These are phyloP conservation scores for Picea mariana DNA, from an alignment of 83 land plant genomes.

Conservation along the genomic window DNA sequence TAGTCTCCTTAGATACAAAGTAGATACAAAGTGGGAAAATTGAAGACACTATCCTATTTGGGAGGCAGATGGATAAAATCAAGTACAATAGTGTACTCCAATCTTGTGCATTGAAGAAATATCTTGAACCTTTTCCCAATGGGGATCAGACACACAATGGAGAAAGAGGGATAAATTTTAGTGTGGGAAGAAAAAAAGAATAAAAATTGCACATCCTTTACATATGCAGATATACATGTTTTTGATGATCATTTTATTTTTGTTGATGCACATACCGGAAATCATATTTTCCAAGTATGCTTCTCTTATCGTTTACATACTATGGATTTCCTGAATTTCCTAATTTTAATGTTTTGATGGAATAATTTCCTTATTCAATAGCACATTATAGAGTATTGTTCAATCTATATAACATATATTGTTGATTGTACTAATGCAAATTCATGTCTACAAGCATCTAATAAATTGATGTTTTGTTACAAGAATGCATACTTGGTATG, in stretches of 20 bases:
- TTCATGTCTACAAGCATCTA: background rate
- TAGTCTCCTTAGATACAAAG: conserved; percentile 83
- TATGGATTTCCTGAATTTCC: no score
- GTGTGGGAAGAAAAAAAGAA: conserved; percentile 55
- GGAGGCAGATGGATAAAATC: conserved; percentile 47
- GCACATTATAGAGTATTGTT: no score
- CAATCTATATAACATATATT: no score
- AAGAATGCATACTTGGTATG: conserved; percentile 71
- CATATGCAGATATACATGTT: conserved; percentile 56
- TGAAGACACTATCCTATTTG: conserved; percentile 76
- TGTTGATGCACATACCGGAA: conserved; percentile 51
- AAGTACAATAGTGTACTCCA: conserved; percentile 56
- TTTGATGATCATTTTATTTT: conserved; percentile 69
- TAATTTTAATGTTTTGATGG: no score
- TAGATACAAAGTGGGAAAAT: conserved; percentile 79
- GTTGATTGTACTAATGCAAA: no score
- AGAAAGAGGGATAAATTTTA: conserved; percentile 57
- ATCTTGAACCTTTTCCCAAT: conserved; percentile 42
- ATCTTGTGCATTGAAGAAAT: conserved; percentile 53
- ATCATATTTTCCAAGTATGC: conserved; percentile 44
- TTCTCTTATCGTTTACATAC: background rate
- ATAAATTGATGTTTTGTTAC: conserved; percentile 1
- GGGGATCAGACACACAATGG: conserved; percentile 60
- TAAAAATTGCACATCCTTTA: conserved; percentile 53
- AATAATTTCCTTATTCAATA: no score